Base-by-base conservation (phyloP, 108 stramenopile genomes). In the Halocafeteria seosinensis region DNA sequence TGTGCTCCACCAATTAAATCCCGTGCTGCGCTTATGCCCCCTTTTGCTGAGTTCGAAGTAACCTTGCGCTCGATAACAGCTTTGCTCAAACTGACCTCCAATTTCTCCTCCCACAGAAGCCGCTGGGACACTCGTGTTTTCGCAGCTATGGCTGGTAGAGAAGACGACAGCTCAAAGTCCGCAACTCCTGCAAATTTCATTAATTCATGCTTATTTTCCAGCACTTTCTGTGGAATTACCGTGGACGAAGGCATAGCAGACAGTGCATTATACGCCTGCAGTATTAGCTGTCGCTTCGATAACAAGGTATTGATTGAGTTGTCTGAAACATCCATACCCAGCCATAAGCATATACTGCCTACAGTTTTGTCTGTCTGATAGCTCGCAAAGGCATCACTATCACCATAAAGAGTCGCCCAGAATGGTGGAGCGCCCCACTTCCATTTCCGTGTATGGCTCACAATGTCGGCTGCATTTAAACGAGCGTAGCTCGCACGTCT, bases 151-250 rank as follows among this genome's bases (percentile, higher is more conserved):
- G n/a, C n/a, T n/a, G n/a, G n/a, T 63, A 71, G 64, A 58, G 60
- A 75, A 47, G 76, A 37, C 72, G 64, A 50, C 35, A 68, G 60
- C 57, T 47, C 42, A 47, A 47, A 47, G 42, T 47, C 17, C 17
- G 42, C 42, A 17, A n/a, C 42, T n/a, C 17, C 42, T 47, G 17
- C 42, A n/a, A 17, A 17, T 17, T 47, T 21, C 17, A 47, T 47
- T 47, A 21, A n/a, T n/a, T 47, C 42, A 21, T 47, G 42, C 17
- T 21, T n/a, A 47, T n/a, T 47, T 47, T 47, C 42, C 17, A n/a
- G 42, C 42, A 17, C 42, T 21, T 47, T 17, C 17, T n/a, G n/a
- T n/a, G 42, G 42, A n/a, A 17, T 21, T 17, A 17, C 42, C 42
- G 42, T 47, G n/a, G 42, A n/a, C 42, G 42, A n/a, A n/a, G n/a